These are phyloP conservation scores for Ustilago lituana DNA, from an alignment of 1,284 basidiomycete genomes.

Conservation along the genomic window DNA sequence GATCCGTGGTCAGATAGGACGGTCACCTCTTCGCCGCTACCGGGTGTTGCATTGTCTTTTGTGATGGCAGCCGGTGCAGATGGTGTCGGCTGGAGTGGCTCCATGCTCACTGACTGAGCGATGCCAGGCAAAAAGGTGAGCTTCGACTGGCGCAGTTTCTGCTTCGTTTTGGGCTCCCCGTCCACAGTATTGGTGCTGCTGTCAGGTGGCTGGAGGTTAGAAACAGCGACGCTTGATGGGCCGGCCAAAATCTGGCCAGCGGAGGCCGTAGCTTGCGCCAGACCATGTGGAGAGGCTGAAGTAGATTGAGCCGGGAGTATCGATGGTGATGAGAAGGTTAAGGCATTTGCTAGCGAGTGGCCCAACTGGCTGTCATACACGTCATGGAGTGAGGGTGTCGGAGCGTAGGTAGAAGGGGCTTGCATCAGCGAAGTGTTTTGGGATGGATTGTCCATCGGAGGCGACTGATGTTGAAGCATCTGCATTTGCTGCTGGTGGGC, in stretches of 20 bases:
- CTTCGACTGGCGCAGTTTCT: slow-evolving; percentile 27
- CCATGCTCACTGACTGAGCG: slow-evolving; percentile 10
- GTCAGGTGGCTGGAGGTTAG: background rate
- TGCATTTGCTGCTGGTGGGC: background rate
- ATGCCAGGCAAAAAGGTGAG: slow-evolving; percentile 19
- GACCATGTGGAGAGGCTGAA: background rate
- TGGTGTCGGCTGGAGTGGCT: background rate
- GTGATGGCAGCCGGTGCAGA: background rate
- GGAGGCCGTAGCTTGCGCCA: background rate
- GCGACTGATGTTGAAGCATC: slow-evolving; percentile 4
- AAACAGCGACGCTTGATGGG: background rate
- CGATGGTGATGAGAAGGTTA: slow-evolving; percentile 12
- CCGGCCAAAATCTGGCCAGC: background rate
- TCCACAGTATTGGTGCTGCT: background rate
- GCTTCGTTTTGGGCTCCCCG: slow-evolving; percentile 1
- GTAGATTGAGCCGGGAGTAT: background rate
- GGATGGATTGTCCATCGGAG: background rate
- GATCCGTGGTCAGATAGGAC: background rate
- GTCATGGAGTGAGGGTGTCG: background rate
- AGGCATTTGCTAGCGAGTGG: slow-evolving; percentile 25
- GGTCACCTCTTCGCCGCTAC: background rate
- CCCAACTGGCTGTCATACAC: slow-evolving; percentile 2
- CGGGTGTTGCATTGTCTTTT: background rate
- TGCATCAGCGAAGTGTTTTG: background rate
- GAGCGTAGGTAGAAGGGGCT: background rate